These are phyloP conservation scores for Mycena haematopus DNA, from an alignment of 768 basidiomycete species.

Conservation along the genomic window DNA sequence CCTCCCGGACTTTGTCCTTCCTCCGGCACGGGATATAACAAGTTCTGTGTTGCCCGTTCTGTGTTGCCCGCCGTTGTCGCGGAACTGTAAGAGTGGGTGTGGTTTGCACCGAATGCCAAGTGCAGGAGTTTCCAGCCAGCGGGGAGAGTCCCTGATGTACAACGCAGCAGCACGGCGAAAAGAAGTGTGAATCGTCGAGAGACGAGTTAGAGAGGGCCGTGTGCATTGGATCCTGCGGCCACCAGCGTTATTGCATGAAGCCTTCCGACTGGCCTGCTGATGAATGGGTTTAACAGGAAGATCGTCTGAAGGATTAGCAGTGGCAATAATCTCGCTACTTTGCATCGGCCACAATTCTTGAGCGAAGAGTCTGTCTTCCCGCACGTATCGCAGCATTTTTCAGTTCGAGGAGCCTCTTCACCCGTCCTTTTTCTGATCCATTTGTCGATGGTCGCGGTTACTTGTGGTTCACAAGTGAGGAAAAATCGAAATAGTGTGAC, in stretches of 20 bases:
- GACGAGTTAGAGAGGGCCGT: constrained; percentile 55
- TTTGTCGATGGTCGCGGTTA: constrained; percentile 21
- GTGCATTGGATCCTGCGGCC: constrained; percentile 57
- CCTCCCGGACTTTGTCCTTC: too few species aligned
- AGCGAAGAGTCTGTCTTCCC: constrained; percentile 40
- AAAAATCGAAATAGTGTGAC: too few species aligned
- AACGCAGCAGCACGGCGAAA: constrained; percentile 49
- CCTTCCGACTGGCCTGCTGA: too few species aligned
- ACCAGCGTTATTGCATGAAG: too few species aligned
- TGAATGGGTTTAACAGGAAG: too few species aligned
- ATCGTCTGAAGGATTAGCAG: too few species aligned
- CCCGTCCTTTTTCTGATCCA: constrained; percentile 50
- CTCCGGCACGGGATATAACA: too few species aligned
- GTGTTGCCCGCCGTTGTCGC: constrained; percentile 28
- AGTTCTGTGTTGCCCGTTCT: too few species aligned
- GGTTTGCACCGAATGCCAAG: constrained; percentile 78
- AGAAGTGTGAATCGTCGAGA: constrained; percentile 53
- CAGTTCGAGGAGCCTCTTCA: constrained; percentile 46
- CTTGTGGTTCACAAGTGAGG: constrained; percentile 23
- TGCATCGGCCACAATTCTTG: constrained; percentile 53
- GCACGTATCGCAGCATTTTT: constrained; percentile 49
- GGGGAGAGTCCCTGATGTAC: constrained; percentile 39
- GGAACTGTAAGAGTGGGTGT: constrained; percentile 68
- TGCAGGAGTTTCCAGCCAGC: constrained; percentile 44
- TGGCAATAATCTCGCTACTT: constrained; percentile 57